Percentiles rank a stretch among this genome's conserved stretches.
Evolutionary conservation across 1,284 basidiomycete species (phyloP).

Genomic region (Peniophora sp.): DNA sequence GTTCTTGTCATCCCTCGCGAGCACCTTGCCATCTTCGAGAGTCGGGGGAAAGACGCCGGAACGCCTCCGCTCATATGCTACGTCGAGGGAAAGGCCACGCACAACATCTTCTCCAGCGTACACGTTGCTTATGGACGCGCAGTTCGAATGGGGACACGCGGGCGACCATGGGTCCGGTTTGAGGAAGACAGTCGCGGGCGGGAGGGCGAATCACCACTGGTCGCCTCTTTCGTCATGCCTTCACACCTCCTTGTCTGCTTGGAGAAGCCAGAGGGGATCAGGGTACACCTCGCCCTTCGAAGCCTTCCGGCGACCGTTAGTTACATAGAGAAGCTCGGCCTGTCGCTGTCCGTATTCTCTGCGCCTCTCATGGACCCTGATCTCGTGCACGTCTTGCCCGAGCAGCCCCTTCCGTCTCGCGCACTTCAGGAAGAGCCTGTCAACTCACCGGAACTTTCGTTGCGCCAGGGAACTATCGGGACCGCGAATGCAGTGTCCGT

Average conservation of each 20-base stretch:
- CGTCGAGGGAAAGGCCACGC: constrained; percentile 13
- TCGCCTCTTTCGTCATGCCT: constrained; percentile 7
- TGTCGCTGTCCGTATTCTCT: constrained; percentile 19
- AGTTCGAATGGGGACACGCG: constrained; percentile 16
- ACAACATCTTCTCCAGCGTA: constrained; percentile 23
- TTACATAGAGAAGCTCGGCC: constrained; percentile 18
- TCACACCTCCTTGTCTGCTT: not conserved
- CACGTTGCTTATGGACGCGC: constrained; percentile 24
- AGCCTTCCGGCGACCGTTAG: constrained; percentile 4
- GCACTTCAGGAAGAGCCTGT: too few species aligned
- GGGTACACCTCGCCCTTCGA: not conserved
- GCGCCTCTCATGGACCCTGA: constrained; percentile 21
- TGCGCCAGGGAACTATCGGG: not conserved
- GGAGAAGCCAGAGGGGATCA: not conserved
- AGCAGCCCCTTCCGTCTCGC: constrained; percentile 6
- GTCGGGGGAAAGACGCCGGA: constrained; percentile 10
- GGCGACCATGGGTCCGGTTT: constrained; percentile 18
- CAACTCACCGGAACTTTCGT: too few species aligned
- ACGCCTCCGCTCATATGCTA: constrained; percentile 25
- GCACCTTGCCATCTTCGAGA: constrained; percentile 17
- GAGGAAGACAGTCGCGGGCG: constrained; percentile 25
- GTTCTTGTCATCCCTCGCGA: constrained; percentile 28
- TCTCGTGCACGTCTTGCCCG: constrained; percentile 23
- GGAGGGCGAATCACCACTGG: constrained; percentile 22
- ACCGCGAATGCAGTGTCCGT: constrained; percentile 9